Evolutionary conservation across 176 grass and related monocot genomes (phyloP), one percentile per base, ranked within the genome.

Genomic region (Hyparrhenia diplandra): DNA sequence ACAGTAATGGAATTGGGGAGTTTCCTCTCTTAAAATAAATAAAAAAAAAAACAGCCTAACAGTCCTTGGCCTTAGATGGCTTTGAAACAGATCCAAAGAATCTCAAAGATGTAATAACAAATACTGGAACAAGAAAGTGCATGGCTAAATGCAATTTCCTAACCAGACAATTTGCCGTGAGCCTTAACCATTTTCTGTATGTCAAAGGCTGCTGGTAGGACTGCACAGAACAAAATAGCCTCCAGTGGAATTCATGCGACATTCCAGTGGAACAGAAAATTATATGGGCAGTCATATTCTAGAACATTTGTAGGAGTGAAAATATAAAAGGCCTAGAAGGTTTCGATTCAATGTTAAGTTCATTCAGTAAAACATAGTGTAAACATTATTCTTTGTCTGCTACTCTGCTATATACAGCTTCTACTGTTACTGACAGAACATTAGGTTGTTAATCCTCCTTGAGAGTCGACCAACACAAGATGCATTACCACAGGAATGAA

Each of bases 181-280:
- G n/a, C n/a, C n/a, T n/a, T n/a, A n/a, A n/a, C n/a, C n/a, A n/a
- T n/a, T n/a, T n/a, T n/a, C n/a, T n/a, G n/a, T n/a, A n/a, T 89
- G 66, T 69, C 64, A 79, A 71, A 23, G 35, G 34, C 49, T 85
- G 47, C 49, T 81, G 47, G 67, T 64, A 51, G 80, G 63, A 54
- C 45, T 49, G 73, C 69, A 85, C 82, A 91, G 10, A 87, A 84
- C 39, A 81, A 85, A 41, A 78, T 32, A n/a, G 54, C 83, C 79
- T 77, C 78, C 67, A 84, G 55, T 40, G 21, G 51, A 34, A 69
- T 43, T 81, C 25, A 81, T 2, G 1, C 8, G 1, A 70, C 16
- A 69, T 34, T 47, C 32, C 41, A 64, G 40, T 40, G 41, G 12
- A 81, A 11, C 66, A 27, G 30, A 54, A 5, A 69, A 39, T 14